A percentile compares a stretch with the other conserved stretches of the same genome.
Evolutionary conservation across 495 filamentous ascomycete genomes (phyloP).

Genomic region (Aspergillus cavernicola): DNA sequence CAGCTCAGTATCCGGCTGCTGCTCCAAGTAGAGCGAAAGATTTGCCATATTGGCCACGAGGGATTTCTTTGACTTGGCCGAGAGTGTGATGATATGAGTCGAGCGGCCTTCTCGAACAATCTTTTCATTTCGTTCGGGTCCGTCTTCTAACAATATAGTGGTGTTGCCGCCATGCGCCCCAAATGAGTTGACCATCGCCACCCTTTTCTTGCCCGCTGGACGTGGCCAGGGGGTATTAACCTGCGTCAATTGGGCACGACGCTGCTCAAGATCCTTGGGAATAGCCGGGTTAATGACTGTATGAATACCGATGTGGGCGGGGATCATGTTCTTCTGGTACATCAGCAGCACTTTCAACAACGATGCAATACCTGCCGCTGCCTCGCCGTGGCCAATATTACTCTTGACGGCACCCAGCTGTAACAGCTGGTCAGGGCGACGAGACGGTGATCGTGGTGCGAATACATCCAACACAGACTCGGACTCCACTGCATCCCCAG

Average conservation of each 20-base stretch:
- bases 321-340: slow-evolving; percentile 30
- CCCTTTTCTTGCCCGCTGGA: slow-evolving; percentile 17
- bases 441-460: slow-evolving; percentile 11
- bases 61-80: slow-evolving; percentile 35
- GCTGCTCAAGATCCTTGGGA: slow-evolving; percentile 25
- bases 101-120: slow-evolving; percentile 8
- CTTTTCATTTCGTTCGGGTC: background rate
- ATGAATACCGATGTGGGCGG: slow-evolving; percentile 42
- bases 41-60: slow-evolving; percentile 34
- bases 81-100: slow-evolving; percentile 23
- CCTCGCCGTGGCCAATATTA: slow-evolving; percentile 41
- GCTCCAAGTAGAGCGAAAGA: slow-evolving; percentile 29
- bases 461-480: slow-evolving; percentile 23
- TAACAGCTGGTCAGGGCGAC: slow-evolving; percentile 11
- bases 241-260: slow-evolving; percentile 25
- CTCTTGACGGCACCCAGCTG: slow-evolving; percentile 32
- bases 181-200: slow-evolving; percentile 37
- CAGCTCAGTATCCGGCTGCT: slow-evolving; percentile 23
- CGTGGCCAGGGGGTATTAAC: slow-evolving; percentile 8
- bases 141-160: slow-evolving; percentile 10
- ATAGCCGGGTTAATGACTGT: slow-evolving; percentile 37
- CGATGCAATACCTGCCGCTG: slow-evolving; percentile 29
- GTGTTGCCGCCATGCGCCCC: slow-evolving; percentile 24
- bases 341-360: slow-evolving; percentile 35
- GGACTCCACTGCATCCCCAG: slow-evolving; percentile 19